These are phyloP conservation scores for Endothia cerciana DNA, from an alignment of 2,329 filamentous ascomycete genomes.

Conservation along the genomic window DNA sequence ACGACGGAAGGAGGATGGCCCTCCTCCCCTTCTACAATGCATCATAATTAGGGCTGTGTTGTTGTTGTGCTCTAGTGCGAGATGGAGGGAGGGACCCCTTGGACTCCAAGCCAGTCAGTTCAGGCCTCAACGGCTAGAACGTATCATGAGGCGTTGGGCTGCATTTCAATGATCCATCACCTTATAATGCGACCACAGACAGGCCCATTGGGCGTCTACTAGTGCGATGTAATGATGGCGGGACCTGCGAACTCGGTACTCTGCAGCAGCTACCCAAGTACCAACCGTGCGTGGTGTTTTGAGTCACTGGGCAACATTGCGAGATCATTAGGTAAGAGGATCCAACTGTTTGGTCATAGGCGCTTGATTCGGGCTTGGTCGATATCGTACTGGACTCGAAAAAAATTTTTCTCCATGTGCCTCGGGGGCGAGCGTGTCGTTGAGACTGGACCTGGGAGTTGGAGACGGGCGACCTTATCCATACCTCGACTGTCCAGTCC, in stretches of 20 bases:
- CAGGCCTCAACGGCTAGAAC: too few relatives aligned
- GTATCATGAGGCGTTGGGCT: too few relatives aligned
- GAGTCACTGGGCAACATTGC: not conserved
- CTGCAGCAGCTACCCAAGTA: constrained; percentile 8
- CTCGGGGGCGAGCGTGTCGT: not conserved
- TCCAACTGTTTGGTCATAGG: constrained; percentile 21
- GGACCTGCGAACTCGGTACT: constrained; percentile 22
- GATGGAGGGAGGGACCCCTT: constrained; percentile 4
- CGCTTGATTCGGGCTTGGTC: not conserved
- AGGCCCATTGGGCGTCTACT: too few relatives aligned
- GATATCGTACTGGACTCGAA: not conserved
- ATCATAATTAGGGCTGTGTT: not conserved
- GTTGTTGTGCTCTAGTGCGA: not conserved
- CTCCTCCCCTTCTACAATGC: not conserved
- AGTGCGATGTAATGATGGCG: too few relatives aligned
- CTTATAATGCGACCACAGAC: too few relatives aligned
- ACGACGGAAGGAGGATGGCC: not conserved
- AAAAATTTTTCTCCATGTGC: constrained; percentile 8
- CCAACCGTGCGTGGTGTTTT: not conserved
- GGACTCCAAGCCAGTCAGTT: too few relatives aligned
- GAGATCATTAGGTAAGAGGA: constrained; percentile 37
- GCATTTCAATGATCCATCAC: too few relatives aligned
- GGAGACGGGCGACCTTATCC: not conserved
- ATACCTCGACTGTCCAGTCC: not conserved
- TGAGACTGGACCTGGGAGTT: not conserved